A percentile compares a stretch with the other conserved stretches of the same genome.
These are phyloP conservation scores for Penicillium oxalicum DNA, from an alignment of 2,329 filamentous ascomycete species.

Conservation along the genomic window DNA sequence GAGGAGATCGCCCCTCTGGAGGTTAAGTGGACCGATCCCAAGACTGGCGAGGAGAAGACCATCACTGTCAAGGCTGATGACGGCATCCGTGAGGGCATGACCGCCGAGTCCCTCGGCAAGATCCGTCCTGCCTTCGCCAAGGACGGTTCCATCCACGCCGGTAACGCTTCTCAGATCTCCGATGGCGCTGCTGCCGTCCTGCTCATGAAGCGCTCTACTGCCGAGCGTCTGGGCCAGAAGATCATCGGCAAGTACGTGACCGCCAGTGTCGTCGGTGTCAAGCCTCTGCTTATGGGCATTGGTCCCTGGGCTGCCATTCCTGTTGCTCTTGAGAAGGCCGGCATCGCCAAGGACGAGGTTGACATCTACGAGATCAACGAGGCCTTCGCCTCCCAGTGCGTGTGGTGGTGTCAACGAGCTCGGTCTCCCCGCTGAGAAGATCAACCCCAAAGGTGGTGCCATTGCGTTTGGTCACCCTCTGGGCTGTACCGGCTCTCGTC, in stretches of 20 bases:
- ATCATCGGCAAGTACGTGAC: slow-evolving; percentile 91
- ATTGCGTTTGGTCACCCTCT: slow-evolving; percentile 95
- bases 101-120: slow-evolving; percentile 80
- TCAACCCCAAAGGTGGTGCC: slow-evolving; percentile 95
- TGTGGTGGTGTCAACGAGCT: slow-evolving; percentile 92
- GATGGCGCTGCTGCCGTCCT: slow-evolving; percentile 93
- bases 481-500: slow-evolving; percentile 87
- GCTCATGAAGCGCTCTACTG: slow-evolving; percentile 89
- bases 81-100: slow-evolving; percentile 78
- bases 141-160: slow-evolving; percentile 89
- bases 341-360: slow-evolving; percentile 80
- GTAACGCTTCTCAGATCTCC: slow-evolving; percentile 91
- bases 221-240: slow-evolving; percentile 77
- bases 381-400: slow-evolving; percentile 90
- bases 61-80: slow-evolving; percentile 82
- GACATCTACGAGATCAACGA: slow-evolving; percentile 99
- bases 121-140: slow-evolving; percentile 86
- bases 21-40: slow-evolving; percentile 83
- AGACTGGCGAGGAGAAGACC: slow-evolving; percentile 77
- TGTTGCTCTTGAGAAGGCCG: slow-evolving; percentile 79
- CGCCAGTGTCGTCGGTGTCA: slow-evolving; percentile 78
- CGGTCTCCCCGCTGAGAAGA: slow-evolving; percentile 72
- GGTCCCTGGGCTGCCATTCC: slow-evolving; percentile 96
- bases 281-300: slow-evolving; percentile 90
- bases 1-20: slow-evolving; percentile 84